A percentile compares a stretch with the other conserved stretches of the same genome.
Evolutionary conservation across 371 early-diverging fungal genomes (phyloP).

Genomic region (Apophysomyces sp.): DNA sequence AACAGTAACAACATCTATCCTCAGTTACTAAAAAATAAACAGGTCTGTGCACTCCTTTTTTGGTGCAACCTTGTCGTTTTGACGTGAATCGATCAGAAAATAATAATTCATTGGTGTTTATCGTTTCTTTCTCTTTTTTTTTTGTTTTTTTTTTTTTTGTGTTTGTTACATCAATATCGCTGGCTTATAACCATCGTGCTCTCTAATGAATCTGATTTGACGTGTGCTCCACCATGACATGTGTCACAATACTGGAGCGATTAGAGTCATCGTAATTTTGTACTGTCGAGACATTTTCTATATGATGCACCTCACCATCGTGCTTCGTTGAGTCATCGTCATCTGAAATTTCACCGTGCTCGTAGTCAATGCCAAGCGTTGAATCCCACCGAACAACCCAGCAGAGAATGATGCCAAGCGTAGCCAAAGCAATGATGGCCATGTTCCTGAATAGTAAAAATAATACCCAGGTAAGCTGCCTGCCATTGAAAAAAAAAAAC

Average conservation of each 20-base stretch:
- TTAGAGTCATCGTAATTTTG: neutral
- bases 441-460: conserved; percentile 25
- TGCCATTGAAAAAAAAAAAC: neutral
- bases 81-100: neutral
- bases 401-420: conserved; percentile 26
- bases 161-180: no score
- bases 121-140: neutral
- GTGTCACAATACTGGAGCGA: neutral
- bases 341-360: neutral
- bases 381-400: conserved; percentile 35
- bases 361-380: neutral
- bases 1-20: no score
- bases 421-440: conserved; percentile 35
- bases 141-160: no score
- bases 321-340: conserved; percentile 2
- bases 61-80: neutral
- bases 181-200: no score
- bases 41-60: neutral
- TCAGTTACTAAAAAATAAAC: neutral
- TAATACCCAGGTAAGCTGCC: neutral
- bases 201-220: neutral
- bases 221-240: neutral
- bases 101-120: neutral
- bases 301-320: neutral
- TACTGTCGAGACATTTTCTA: neutral